A percentile compares a stretch with the other conserved stretches of the same genome.
phyloP scores from a whole-genome alignment of 176 grass and related monocot species.

The Bothriochloa decipiens region DNA sequence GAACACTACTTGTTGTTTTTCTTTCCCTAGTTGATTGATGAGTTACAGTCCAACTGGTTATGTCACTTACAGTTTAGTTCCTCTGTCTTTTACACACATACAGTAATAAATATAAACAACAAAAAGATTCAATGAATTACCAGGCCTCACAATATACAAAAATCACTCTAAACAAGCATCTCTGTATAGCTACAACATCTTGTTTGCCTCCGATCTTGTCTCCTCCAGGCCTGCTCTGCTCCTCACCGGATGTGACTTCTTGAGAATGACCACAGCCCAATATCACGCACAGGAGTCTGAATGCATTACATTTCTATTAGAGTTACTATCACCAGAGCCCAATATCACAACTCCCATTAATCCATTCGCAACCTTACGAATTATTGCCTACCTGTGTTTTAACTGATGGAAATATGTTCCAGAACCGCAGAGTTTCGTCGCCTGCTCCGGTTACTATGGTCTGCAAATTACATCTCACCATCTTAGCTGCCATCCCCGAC shows the following conservation, averaged over 20 bases:
- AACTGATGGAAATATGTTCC: slow-evolving; percentile 92
- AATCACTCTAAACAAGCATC: slow-evolving; percentile 37
- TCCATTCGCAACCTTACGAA: not conserved
- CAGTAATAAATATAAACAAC: not conserved
- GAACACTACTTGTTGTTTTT: not conserved
- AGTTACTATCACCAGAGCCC: slow-evolving; percentile 56
- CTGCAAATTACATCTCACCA: slow-evolving; percentile 46
- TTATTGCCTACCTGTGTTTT: slow-evolving; percentile 60
- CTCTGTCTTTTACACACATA: not conserved
- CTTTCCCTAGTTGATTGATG: not conserved
- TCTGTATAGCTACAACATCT: not conserved
- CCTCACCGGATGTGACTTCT: slow-evolving; percentile 88
- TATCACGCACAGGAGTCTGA: slow-evolving; percentile 85
- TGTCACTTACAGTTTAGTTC: not conserved
- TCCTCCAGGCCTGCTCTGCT: not conserved
- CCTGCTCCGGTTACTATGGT: slow-evolving; percentile 95
- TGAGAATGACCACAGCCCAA: slow-evolving; percentile 77
- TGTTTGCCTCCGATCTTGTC: slow-evolving; percentile 3
- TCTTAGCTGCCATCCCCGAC: not conserved
- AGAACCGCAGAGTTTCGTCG: slow-evolving; percentile 93
- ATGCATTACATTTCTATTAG: not conserved
- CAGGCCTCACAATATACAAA: slow-evolving; percentile 52
- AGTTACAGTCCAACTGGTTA: slow-evolving; percentile 40
- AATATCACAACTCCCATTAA: slow-evolving; percentile 28
- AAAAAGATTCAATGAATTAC: slow-evolving; percentile 23